phyloP scores from a whole-genome alignment of 2,329 filamentous ascomycete species.

The Corniculantispora saksenae region DNA sequence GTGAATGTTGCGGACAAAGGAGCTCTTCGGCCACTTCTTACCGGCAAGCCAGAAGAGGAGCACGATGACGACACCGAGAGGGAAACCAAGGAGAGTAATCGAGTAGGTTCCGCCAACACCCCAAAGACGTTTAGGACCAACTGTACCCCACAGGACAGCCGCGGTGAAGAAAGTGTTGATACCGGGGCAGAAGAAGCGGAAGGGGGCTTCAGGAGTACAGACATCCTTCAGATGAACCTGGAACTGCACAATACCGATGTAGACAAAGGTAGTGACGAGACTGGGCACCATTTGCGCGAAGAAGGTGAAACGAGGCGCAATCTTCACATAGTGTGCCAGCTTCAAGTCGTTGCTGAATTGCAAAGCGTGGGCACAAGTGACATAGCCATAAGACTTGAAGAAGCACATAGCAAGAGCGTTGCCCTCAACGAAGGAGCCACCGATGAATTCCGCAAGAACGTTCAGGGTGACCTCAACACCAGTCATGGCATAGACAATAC shows the following conservation, averaged over 20 bases:
- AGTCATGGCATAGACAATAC: conserved; percentile 46
- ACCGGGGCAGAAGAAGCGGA: conserved; percentile 39
- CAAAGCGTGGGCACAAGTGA: conserved; percentile 32
- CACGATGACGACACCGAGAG: conserved; percentile 37
- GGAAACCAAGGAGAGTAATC: conserved; percentile 44
- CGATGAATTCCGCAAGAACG: conserved; percentile 44
- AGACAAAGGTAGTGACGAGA: conserved; percentile 47
- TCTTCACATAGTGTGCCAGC: conserved; percentile 52
- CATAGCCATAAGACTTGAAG: conserved; percentile 36
- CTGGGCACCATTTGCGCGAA: conserved; percentile 48
- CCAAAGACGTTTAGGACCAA: conserved; percentile 51
- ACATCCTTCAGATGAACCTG: conserved; percentile 36
- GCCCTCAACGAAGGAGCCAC: conserved; percentile 37
- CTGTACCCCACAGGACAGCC: conserved; percentile 52
- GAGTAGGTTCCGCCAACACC: conserved; percentile 31
- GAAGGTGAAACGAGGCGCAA: conserved; percentile 49
- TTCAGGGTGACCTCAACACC: conserved; percentile 45
- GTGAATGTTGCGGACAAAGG: conserved; percentile 41
- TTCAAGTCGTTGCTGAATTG: conserved; percentile 47
- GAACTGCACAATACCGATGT: conserved; percentile 46
- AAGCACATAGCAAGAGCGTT: conserved; percentile 39
- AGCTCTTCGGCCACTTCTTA: conserved; percentile 35
- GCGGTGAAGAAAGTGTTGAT: conserved; percentile 37
- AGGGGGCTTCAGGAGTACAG: conserved; percentile 38
- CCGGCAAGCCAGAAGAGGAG: conserved; percentile 39